These are phyloP conservation scores for Chloroidium sp. DNA, from an alignment of 163 green algal species.

Conservation along the genomic window DNA sequence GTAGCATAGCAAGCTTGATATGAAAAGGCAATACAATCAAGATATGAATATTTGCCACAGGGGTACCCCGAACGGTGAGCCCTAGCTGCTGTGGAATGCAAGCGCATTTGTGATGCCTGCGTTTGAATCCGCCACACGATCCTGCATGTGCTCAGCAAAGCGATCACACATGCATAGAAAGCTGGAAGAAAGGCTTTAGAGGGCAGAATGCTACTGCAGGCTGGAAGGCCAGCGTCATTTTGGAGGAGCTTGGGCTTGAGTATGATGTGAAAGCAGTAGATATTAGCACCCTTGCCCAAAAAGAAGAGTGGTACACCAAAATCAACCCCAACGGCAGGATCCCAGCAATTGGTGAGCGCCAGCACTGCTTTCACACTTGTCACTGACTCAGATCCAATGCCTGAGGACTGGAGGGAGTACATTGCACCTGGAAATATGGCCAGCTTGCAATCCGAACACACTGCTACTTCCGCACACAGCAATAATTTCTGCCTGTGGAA, in stretches of 20 bases:
- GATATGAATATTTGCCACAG: not conserved
- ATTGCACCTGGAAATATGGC: too few relatives aligned
- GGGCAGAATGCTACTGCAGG: constrained; percentile 4
- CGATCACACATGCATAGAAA: too few relatives aligned
- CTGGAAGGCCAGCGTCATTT: constrained; percentile 1
- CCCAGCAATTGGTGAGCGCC: not conserved
- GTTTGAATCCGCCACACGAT: not conserved
- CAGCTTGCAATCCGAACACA: too few relatives aligned
- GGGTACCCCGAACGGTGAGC: not conserved
- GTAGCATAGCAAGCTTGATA: too few relatives aligned
- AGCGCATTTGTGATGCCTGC: not conserved
- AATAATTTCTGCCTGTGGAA: too few relatives aligned
- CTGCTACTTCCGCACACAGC: too few relatives aligned
- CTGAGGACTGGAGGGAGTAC: too few relatives aligned
- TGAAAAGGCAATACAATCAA: not conserved
- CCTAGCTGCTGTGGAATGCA: not conserved
- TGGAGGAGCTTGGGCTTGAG: constrained; percentile 9
- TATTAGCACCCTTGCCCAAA: constrained; percentile 23
- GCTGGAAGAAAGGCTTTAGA: not conserved
- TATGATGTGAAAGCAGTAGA: constrained; percentile 24
- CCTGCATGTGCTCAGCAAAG: not conserved
- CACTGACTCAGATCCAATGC: too few relatives aligned
- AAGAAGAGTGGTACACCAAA: constrained; percentile 16
- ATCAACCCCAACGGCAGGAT: constrained; percentile 13
- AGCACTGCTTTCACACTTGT: too few relatives aligned